Evolutionary conservation across 208 protist genomes (phyloP), one percentile per base, ranked within the genome.

Genomic region (Balamuthia mandrillaris): DNA sequence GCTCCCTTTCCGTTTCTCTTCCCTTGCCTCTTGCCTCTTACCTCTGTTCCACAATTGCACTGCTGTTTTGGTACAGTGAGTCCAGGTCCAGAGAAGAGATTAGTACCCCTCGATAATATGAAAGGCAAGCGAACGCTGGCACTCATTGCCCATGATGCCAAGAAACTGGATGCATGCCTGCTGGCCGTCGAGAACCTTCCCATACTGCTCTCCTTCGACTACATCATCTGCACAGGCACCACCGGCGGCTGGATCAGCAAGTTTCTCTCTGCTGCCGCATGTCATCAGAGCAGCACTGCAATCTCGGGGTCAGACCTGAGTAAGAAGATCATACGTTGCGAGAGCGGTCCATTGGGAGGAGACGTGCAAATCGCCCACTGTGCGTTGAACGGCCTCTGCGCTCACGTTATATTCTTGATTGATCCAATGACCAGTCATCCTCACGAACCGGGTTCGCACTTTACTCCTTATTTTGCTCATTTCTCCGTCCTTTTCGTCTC

Each of bases 151-250:
- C 68, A 78, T 49, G 68, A 78, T 49, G 68, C 45, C 31, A 78
- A 78, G 68, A 78, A 78, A 31, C 68, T 78, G 18, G 68, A 78
- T 49, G 58, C 58, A 49, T 78, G 68, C 45, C 68, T 78, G 45
- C 68, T 78, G 18, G 68, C 58, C 1, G 68, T 78, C 0, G 29
- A 52, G 68, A 42, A 78, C 47, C 68, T 78, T 7, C 41, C 45
- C 2, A 78, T 31, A 2, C 68, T 78, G 3, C 68, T 78, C 45
- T 60, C 68, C n/a, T 78, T 78, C 45, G 68, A 78, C 24, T 35
- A 78, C 68, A 78, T 78, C 68, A 78, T 78, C 41, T 78, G 68
- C 68, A 78, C 68, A 2, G 68, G 68, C 6, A 78, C 68, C n/a
- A 78, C 68, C 16, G 68, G 68, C 6, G 68, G 68, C 0, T 78